Evolutionary conservation across 768 basidiomycete species (phyloP).

Genomic region (Mycena leptocephala): DNA sequence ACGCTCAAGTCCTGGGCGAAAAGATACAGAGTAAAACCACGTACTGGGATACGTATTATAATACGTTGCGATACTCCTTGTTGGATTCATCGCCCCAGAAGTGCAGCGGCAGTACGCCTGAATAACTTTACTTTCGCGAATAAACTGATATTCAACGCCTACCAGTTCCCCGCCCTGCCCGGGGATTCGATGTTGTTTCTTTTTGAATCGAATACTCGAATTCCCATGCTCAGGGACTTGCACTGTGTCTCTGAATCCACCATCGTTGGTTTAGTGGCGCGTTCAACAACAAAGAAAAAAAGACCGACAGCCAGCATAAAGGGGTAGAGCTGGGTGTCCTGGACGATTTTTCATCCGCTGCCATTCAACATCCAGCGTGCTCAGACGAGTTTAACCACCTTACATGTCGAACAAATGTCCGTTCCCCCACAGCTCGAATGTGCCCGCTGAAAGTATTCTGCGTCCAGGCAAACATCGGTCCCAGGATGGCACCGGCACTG

Average conservation of each 20-base stretch:
- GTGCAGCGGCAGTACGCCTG: constrained; percentile 67
- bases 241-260: constrained; percentile 69
- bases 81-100: constrained; percentile 79
- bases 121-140: background rate
- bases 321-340: constrained; percentile 63
- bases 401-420: constrained; percentile 77
- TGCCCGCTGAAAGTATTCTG: constrained; percentile 71
- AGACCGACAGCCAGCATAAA: constrained; percentile 72
- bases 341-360: constrained; percentile 63
- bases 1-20: background rate
- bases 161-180: constrained; percentile 37
- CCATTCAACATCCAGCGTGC: background rate
- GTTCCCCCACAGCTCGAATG: constrained; percentile 79
- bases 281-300: background rate
- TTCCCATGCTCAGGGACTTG: constrained; percentile 75
- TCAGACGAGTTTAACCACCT: constrained; percentile 43
- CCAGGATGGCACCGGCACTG: constrained; percentile 74
- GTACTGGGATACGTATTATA: constrained; percentile 74
- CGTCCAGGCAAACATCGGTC: constrained; percentile 78
- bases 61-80: constrained; percentile 76
- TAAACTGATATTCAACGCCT: background rate
- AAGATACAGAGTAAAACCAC: background rate
- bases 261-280: background rate
- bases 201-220: constrained; percentile 70
- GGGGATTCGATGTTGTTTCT: constrained; percentile 66